Conservation (phyloP, 148 eudicot species). For the Chenopodium formosanum region DNA sequence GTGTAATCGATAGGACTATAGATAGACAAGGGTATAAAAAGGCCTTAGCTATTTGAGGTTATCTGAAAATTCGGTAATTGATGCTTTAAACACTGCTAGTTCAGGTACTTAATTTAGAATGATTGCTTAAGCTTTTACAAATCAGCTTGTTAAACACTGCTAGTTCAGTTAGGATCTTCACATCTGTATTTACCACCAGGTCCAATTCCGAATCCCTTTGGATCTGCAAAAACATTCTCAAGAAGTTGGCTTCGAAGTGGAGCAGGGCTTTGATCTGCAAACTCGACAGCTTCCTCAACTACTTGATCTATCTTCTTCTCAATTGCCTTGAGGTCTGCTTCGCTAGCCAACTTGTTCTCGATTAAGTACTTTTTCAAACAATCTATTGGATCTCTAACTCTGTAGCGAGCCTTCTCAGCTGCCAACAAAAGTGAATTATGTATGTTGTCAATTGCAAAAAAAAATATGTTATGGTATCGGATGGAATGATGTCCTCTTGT, state of each 20-base stretch:
- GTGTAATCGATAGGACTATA: no score
- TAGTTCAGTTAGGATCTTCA: conserved; percentile 94
- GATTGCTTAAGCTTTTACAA: no score
- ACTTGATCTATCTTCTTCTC: conserved; percentile 81
- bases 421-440: conserved; percentile 20
- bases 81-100: no score
- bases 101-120: no score
- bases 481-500: neutral
- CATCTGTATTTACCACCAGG: conserved; percentile 93
- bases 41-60: no score
- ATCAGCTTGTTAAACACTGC: no score
- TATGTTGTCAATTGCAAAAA: neutral
- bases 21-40: no score
- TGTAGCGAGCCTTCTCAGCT: conserved; percentile 87
- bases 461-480: neutral
- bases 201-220: conserved; percentile 92
- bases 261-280: conserved; percentile 71
- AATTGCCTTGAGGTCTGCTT: conserved; percentile 72
- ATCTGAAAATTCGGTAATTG: no score
- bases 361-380: conserved; percentile 66
- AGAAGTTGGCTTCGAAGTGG: conserved; percentile 78
- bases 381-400: conserved; percentile 79
- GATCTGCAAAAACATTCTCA: conserved; percentile 90
- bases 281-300: conserved; percentile 83
- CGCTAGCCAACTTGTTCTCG: conserved; percentile 70